These are phyloP conservation scores for Malassezia psittaci DNA, from an alignment of 1,284 basidiomycete species.

Conservation along the genomic window DNA sequence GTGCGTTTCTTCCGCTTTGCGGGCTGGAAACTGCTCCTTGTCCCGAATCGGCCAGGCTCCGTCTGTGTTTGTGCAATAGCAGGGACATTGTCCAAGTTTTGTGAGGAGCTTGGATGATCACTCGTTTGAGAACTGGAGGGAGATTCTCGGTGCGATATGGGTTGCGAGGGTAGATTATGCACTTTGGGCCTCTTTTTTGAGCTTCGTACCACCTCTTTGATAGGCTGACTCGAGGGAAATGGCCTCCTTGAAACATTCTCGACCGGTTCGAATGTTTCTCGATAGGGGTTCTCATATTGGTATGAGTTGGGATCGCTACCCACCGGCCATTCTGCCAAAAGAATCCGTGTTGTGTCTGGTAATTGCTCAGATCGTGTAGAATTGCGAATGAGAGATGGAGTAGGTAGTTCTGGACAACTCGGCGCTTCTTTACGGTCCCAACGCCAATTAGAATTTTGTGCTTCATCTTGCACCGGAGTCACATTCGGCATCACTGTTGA, in stretches of 20 bases:
- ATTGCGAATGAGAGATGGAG: background rate
- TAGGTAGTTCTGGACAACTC: background rate
- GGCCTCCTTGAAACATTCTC: too few relatives aligned
- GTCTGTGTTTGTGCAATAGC: slow-evolving; percentile 6
- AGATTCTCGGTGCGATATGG: too few relatives aligned
- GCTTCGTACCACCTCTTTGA: background rate
- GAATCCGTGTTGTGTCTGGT: slow-evolving; percentile 7
- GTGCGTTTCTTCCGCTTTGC: slow-evolving; percentile 12
- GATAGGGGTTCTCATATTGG: slow-evolving; percentile 8
- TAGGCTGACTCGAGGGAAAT: background rate
- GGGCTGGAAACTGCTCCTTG: background rate
- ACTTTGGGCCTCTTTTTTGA: too few relatives aligned
- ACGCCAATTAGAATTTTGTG: slow-evolving; percentile 6
- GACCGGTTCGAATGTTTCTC: too few relatives aligned
- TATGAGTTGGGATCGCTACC: background rate
- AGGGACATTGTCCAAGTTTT: background rate
- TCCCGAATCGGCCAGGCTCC: slow-evolving; percentile 12
- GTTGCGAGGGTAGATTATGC: too few relatives aligned
- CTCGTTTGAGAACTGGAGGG: too few relatives aligned
- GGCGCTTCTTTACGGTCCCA: slow-evolving; percentile 5
- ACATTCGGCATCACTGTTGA: background rate
- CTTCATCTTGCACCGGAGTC: background rate
- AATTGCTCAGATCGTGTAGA: background rate
- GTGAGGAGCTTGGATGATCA: background rate
- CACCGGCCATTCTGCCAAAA: slow-evolving; percentile 12